Percentiles rank a stretch among this genome's conserved stretches.
Conservation (phyloP, 2,329 filamentous ascomycete genomes). For the Exophiala viscosa region DNA sequence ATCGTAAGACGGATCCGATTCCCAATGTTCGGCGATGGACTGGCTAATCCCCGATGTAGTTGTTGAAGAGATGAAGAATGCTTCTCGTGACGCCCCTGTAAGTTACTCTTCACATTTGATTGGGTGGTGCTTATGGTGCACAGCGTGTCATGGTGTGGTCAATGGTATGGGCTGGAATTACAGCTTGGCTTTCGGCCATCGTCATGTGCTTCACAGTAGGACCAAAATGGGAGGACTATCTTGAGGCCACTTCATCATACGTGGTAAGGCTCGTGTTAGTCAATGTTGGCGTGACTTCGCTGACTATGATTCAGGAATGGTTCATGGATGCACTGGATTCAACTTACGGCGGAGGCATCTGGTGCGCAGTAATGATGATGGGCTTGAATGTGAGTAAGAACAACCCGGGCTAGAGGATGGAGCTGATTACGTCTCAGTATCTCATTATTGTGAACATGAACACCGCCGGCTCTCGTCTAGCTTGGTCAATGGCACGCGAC, state of each 20-base stretch:
- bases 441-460: slow-evolving; percentile 25
- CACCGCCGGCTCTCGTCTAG: slow-evolving; percentile 21
- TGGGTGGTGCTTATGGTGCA: slow-evolving; percentile 39
- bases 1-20: slow-evolving; percentile 47
- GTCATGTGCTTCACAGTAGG: slow-evolving; percentile 24
- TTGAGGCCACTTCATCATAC: slow-evolving; percentile 22
- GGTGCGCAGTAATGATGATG: slow-evolving; percentile 24
- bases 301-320: slow-evolving; percentile 34
- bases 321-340: slow-evolving; percentile 39
- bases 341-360: slow-evolving; percentile 31
- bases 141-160: slow-evolving; percentile 25
- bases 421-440: slow-evolving; percentile 13
- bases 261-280: slow-evolving; percentile 11
- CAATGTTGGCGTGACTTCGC: not conserved
- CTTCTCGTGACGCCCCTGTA: slow-evolving; percentile 37
- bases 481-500: slow-evolving; percentile 48
- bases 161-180: slow-evolving; percentile 23
- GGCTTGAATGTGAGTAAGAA: slow-evolving; percentile 19
- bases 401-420: not conserved
- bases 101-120: slow-evolving; percentile 24
- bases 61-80: slow-evolving; percentile 48
- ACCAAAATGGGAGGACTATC: slow-evolving; percentile 21
- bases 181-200: slow-evolving; percentile 22
- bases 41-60: slow-evolving; percentile 2
- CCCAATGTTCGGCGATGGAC: not conserved